Conservation (phyloP, 192 early-diverging fungal genomes). For the Radiomyces spectabilis region DNA sequence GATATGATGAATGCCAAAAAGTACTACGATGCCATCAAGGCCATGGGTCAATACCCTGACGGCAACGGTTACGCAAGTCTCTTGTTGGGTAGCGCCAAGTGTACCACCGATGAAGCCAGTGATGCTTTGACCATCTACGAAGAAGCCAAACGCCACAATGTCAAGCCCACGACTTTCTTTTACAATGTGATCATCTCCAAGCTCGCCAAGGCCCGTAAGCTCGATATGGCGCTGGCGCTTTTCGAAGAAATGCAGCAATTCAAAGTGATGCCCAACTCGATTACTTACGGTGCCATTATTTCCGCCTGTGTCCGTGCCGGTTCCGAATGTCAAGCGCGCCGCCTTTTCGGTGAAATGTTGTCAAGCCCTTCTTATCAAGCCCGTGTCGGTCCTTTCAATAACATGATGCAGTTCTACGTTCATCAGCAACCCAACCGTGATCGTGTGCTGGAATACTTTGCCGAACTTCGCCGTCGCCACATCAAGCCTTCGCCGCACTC, state of each 20-base stretch:
- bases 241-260: slow-evolving; percentile 49
- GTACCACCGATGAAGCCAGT: slow-evolving; percentile 40
- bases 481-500: slow-evolving; percentile 46
- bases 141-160: slow-evolving; percentile 44
- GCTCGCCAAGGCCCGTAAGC: slow-evolving; percentile 50
- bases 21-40: slow-evolving; percentile 42
- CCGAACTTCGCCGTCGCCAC: slow-evolving; percentile 28
- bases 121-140: slow-evolving; percentile 46
- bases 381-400: slow-evolving; percentile 45
- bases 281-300: slow-evolving; percentile 51
- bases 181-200: slow-evolving; percentile 56
- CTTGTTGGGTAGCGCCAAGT: slow-evolving; percentile 41
- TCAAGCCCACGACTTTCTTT: slow-evolving; percentile 47
- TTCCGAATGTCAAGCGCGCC: slow-evolving; percentile 38
- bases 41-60: slow-evolving; percentile 35
- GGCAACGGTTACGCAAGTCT: slow-evolving; percentile 46
- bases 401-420: slow-evolving; percentile 58
- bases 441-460: slow-evolving; percentile 41
- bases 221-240: slow-evolving; percentile 36
- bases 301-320: slow-evolving; percentile 47
- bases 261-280: slow-evolving; percentile 41
- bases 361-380: slow-evolving; percentile 35
- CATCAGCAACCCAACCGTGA: slow-evolving; percentile 42
- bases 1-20: slow-evolving; percentile 42
- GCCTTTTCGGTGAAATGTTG: slow-evolving; percentile 43